Base-by-base conservation (phyloP, 2,329 filamentous ascomycete genomes). In the Cytospora piceae region DNA sequence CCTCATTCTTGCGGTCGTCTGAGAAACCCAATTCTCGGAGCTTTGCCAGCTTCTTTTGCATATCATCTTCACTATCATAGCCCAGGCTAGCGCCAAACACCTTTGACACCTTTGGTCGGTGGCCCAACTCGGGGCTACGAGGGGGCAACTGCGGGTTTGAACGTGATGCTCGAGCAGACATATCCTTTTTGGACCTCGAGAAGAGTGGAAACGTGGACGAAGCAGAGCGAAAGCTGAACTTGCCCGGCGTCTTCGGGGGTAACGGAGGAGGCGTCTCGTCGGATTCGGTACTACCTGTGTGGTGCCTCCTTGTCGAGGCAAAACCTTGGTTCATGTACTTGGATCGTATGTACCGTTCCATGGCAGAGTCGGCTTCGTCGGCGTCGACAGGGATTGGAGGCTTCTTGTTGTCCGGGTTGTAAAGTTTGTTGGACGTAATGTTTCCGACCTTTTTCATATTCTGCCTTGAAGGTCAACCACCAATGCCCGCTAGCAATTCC, bases 401-500 rank as follows among this genome's bases (percentile, higher is more conserved):
- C 72, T 89, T 91, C 72, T 90, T 86, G 77, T 92, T 93, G 71
- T 90, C 86, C 32, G 95, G 90, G 74, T 99, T 99, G 80, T 93
- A 97, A 66, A 88, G 86, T 76, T 90, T 90, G 81, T 99, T 99
- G 64, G 93, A 96, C 51, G 87, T 84, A 58, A 83, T 79, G 75
- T 99, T 99, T 73, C 95, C 95, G 72, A 93, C 90, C 74, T 90
- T 90, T 80, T 92, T 95, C 95, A 99, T 99, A 74, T 90, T 94
- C 92, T 97, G 72, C 67, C 32, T 24, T n/a, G 34, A 15, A 29
- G 20, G 42, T 65, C 53, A 67, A 61, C 39, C 42, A 34, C 59
- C 52, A 51, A 12, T 7, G 15, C 31, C 9, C 31, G 2, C 27
- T 29, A 9, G n/a, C n/a, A 1, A 14, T 34, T n/a, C 37, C 24